These are phyloP conservation scores for Austroboletus eburneus DNA, from an alignment of 768 basidiomycete species.

Conservation along the genomic window DNA sequence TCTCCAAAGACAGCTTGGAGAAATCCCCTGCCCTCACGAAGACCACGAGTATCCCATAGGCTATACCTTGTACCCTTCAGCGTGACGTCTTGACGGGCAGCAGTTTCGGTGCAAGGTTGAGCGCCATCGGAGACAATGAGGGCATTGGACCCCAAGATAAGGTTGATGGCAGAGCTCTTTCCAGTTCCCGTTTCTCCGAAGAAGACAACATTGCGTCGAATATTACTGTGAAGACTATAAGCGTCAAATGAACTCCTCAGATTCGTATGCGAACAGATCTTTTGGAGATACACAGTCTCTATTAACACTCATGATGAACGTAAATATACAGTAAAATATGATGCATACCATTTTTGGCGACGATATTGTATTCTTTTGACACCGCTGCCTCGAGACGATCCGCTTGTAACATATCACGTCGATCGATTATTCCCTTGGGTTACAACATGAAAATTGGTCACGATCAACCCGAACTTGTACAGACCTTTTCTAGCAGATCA, in stretches of 20 bases:
- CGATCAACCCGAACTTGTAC: not conserved
- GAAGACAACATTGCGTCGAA: slow-evolving; percentile 21
- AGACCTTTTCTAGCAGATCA: not conserved
- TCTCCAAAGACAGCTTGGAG: slow-evolving; percentile 4
- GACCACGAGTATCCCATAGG: slow-evolving; percentile 38
- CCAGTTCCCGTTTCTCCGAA: slow-evolving; percentile 23
- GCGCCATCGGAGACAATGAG: slow-evolving; percentile 8
- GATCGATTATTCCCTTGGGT: not conserved
- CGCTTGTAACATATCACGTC: not conserved
- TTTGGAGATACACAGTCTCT: too few species aligned
- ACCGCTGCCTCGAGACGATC: not conserved
- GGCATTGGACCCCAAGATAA: slow-evolving; percentile 9
- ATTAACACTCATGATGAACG: too few species aligned
- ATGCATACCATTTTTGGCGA: not conserved
- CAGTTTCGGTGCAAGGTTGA: slow-evolving; percentile 17
- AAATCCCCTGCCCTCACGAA: slow-evolving; percentile 26
- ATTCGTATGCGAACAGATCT: too few species aligned
- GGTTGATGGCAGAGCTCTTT: slow-evolving; percentile 28
- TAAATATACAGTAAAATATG: too few species aligned
- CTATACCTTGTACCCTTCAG: slow-evolving; percentile 3
- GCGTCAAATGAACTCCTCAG: too few species aligned
- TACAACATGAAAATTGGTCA: not conserved
- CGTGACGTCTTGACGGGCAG: slow-evolving; percentile 1
- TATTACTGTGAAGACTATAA: too few species aligned
- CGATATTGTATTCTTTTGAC: not conserved